These are phyloP conservation scores for Diaporthe sp. DNA, from an alignment of 2,329 filamentous ascomycete genomes.

Conservation along the genomic window DNA sequence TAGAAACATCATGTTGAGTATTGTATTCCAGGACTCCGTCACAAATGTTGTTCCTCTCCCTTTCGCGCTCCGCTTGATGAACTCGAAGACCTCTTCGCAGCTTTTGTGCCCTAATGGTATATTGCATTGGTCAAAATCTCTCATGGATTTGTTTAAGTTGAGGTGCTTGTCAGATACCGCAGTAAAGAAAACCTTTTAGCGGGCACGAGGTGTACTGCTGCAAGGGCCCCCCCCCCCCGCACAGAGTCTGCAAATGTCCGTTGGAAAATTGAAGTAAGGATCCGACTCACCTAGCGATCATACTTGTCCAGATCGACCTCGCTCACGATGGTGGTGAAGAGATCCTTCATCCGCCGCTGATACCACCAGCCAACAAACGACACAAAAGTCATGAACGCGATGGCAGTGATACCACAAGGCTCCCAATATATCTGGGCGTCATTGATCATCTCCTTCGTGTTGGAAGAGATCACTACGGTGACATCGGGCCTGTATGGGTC, in stretches of 20 bases:
- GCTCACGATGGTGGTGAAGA: slow-evolving; percentile 34
- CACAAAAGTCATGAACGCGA: slow-evolving; percentile 40
- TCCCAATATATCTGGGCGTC: slow-evolving; percentile 36
- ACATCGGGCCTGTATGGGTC: slow-evolving; percentile 17
- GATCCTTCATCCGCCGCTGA: slow-evolving; percentile 41
- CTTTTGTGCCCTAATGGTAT: background rate
- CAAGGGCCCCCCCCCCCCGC: no score
- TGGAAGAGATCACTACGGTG: slow-evolving; percentile 6
- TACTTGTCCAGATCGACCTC: slow-evolving; percentile 20
- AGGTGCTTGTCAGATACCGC: background rate
- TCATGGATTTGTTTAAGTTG: fast-evolving
- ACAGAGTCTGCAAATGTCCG: background rate
- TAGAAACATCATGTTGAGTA: no score
- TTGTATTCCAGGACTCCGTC: background rate
- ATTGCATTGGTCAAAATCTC: background rate
- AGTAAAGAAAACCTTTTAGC: no score
- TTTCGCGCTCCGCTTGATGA: background rate
- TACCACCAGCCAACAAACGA: slow-evolving; percentile 43
- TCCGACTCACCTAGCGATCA: background rate
- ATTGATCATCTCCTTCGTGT: slow-evolving; percentile 14
- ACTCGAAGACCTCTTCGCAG: background rate
- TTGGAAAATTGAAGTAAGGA: background rate
- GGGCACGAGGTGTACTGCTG: no score
- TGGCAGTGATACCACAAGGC: slow-evolving; percentile 39
- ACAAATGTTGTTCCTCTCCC: background rate